Evolutionary conservation across 805 yeast species (phyloP).

Genomic region (Starmerella kuoi): DNA sequence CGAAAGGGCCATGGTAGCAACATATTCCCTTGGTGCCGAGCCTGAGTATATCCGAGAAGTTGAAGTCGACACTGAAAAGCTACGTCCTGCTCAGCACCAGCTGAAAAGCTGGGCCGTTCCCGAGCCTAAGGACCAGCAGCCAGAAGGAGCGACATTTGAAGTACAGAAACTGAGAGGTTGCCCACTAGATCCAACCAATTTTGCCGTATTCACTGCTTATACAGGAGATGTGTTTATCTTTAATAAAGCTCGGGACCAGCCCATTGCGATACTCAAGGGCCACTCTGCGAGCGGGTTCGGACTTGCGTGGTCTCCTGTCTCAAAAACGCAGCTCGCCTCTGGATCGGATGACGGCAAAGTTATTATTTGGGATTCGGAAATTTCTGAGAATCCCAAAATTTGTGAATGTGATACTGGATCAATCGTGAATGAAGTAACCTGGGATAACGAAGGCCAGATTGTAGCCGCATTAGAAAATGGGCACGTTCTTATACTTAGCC

Average conservation of each 20-base stretch:
- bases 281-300: conserved; percentile 64
- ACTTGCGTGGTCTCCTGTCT: conserved; percentile 45
- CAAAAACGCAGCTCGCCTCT: conserved; percentile 35
- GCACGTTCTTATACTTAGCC: conserved; percentile 49
- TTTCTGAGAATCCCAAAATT: conserved; percentile 16
- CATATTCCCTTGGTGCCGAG: conserved; percentile 16
- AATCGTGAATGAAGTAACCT: conserved; percentile 61
- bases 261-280: background rate
- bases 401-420: conserved; percentile 18
- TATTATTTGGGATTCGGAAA: conserved; percentile 48
- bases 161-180: conserved; percentile 10
- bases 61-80: conserved; percentile 14
- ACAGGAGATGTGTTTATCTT: conserved; percentile 11
- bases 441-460: conserved; percentile 38
- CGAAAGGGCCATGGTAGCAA: conserved; percentile 16
- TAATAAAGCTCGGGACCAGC: background rate
- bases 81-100: conserved; percentile 7
- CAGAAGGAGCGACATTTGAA: conserved; percentile 4
- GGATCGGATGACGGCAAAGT: conserved; percentile 59
- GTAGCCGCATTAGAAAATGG: conserved; percentile 69
- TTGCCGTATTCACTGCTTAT: conserved; percentile 16
- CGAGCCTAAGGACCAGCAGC: background rate
- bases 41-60: conserved; percentile 17
- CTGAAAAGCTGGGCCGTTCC: conserved; percentile 11
- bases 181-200: conserved; percentile 9